Evolutionary conservation across 2,329 filamentous ascomycete genomes (phyloP), one percentile per base, ranked within the genome.

Genomic region (Arachnopeziza araneosa): DNA sequence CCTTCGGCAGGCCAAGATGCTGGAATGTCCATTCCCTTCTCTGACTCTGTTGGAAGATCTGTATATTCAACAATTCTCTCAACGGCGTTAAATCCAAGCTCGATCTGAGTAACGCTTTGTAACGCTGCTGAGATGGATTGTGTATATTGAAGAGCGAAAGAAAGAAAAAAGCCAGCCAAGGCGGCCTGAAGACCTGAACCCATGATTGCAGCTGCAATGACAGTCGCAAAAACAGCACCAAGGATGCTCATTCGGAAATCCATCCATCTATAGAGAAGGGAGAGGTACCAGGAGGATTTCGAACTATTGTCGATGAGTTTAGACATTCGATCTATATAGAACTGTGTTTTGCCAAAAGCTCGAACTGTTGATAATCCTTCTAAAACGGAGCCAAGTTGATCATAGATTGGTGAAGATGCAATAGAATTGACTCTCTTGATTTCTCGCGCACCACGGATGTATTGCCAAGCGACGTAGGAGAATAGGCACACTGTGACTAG

Each of bases 111-210:
- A 0, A 93, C 97, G 77, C 99, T 95, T 60, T 95, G 87, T 56
- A 99, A 93, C 70, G 99, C 97, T 95, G 95, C 99, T 79, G 98
- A 99, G 70, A 99, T 83, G 44, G 93, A 96, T 67, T 93, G 90
- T 1, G 95, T 99, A 71, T 99, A 98, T 77, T 97, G 91, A 64
- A 99, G 83, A 49, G 93, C 95, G 76, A 98, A 97, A 53, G 93
- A 96, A 92, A 99, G 96, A 65, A 90, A 86, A 70, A 99, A 80
- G 79, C 96, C 96, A 56, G 98, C 93, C 75, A 86, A 79, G 60
- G 95, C 95, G 7, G 86, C 78, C 23, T 81, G 84, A 48, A 96
- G 75, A 0, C 74, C 75, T 68, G 80, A 87, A 60, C 86, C 82
- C 66, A 77, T 86, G 17, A 44, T 44, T 24, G 88, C 81, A 56